Evolutionary conservation across 768 basidiomycete species (phyloP).

Genomic region (Tephrocybe sp.): DNA sequence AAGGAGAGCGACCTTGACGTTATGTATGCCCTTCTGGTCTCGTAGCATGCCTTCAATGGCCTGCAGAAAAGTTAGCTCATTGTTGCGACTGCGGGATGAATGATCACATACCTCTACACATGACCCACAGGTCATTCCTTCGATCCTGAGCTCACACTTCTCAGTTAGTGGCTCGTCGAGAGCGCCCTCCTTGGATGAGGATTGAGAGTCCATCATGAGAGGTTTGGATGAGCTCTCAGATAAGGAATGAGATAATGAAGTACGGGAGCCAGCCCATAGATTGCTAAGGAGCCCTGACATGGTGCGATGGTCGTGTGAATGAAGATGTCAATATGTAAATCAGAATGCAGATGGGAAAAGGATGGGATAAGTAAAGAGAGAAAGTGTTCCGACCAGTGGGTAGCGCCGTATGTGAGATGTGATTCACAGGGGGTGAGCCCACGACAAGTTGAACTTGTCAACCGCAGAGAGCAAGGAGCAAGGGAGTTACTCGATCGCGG

Average conservation of each 20-base stretch:
- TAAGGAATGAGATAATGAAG: conserved; percentile 8
- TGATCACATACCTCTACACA: conserved; percentile 74
- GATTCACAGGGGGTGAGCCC: not conserved
- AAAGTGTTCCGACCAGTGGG: not conserved
- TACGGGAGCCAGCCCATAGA: conserved; percentile 20
- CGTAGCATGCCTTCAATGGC: conserved; percentile 85
- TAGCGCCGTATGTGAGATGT: conserved; percentile 2
- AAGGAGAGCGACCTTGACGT: conserved; percentile 93
- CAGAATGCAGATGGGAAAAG: conserved; percentile 2
- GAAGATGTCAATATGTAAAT: conserved; percentile 3
- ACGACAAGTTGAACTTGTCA: conserved; percentile 6
- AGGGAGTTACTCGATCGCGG: not conserved
- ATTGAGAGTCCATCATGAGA: conserved; percentile 15
- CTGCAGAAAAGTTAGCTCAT: conserved; percentile 30
- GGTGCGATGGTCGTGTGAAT: not conserved
- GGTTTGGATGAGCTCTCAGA: conserved; percentile 19
- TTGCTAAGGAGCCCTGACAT: conserved; percentile 18
- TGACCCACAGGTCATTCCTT: conserved; percentile 89
- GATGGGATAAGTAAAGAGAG: conserved; percentile 10
- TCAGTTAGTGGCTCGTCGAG: conserved; percentile 32
- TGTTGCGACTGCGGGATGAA: not conserved
- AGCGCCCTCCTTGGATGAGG: conserved; percentile 19
- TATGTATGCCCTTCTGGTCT: conserved; percentile 84
- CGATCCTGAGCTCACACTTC: conserved; percentile 77
- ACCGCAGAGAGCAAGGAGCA: not conserved